These are phyloP conservation scores for Ustilago cynodontis DNA, from an alignment of 1,284 basidiomycete genomes.

Conservation along the genomic window DNA sequence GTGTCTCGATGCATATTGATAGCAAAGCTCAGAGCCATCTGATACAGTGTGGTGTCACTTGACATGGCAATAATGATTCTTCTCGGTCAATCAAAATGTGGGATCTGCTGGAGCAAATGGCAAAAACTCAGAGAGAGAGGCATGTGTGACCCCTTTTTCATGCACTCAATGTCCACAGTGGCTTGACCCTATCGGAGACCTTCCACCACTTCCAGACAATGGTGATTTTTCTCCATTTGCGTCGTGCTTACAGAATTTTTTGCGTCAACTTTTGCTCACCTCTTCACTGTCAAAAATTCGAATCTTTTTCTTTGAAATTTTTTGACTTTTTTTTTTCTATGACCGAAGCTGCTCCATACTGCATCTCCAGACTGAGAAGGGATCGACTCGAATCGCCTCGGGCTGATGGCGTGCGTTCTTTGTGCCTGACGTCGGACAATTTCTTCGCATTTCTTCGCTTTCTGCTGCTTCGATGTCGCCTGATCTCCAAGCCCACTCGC, in stretches of 20 bases:
- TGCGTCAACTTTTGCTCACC: not conserved
- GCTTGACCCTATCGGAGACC: not conserved
- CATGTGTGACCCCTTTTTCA: not conserved
- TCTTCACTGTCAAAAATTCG: not conserved
- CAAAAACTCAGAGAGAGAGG: not conserved
- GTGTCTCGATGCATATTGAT: no score
- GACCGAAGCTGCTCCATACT: constrained; percentile 7
- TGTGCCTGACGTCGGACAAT: constrained; percentile 5
- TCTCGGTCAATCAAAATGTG: not conserved
- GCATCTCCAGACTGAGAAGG: not conserved
- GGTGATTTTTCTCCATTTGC: not conserved
- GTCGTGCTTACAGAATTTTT: not conserved
- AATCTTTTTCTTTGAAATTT: not conserved
- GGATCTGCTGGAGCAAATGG: not conserved
- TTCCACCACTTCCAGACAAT: not conserved
- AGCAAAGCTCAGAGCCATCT: not conserved
- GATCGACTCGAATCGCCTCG: not conserved
- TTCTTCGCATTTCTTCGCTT: not conserved
- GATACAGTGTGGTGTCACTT: not conserved
- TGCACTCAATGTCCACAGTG: not conserved
- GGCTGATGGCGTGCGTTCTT: constrained; percentile 2
- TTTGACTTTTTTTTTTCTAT: not conserved
- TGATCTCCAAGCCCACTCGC: not conserved
- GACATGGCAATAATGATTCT: not conserved
- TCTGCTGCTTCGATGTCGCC: not conserved